Evolutionary conservation across 139 green algal species (phyloP).

Genomic region (Tetratostichococcus sp.): DNA sequence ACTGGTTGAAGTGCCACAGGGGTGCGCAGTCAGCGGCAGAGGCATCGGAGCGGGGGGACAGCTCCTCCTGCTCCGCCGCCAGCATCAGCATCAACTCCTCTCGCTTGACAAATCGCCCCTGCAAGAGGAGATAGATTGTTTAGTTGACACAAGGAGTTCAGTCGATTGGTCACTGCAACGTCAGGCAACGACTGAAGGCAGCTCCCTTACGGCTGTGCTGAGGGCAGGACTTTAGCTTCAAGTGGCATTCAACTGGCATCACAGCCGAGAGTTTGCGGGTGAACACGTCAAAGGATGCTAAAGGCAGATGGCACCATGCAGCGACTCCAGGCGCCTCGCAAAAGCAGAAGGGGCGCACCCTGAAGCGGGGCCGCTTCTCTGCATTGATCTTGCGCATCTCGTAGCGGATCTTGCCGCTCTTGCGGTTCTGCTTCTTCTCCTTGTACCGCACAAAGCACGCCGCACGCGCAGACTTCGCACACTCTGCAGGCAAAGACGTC

Average conservation of each 20-base stretch:
- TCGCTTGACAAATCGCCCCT: constrained; percentile 18
- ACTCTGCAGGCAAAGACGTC: background rate
- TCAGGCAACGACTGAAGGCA: too few species aligned
- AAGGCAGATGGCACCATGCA: too few species aligned
- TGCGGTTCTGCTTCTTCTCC: constrained; percentile 66
- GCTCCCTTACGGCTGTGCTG: too few species aligned
- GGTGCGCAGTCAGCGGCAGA: background rate
- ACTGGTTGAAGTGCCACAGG: background rate
- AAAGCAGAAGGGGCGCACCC: too few species aligned
- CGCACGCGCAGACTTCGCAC: background rate
- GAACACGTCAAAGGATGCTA: too few species aligned
- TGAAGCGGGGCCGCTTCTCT: constrained; percentile 73
- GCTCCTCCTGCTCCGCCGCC: background rate
- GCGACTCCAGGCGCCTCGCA: too few species aligned
- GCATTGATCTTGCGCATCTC: constrained; percentile 76
- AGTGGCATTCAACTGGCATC: background rate
- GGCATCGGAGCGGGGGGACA: background rate
- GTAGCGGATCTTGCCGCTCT: constrained; percentile 76
- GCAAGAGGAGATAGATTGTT: background rate
- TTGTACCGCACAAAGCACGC: constrained; percentile 43
- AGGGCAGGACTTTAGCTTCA: too few species aligned
- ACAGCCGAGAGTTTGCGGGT: too few species aligned
- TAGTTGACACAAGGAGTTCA: background rate
- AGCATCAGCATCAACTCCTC: background rate
- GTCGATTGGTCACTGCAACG: too few species aligned